Percentiles rank a stretch among this genome's conserved stretches.
phyloP scores from a whole-genome alignment of 2,329 filamentous ascomycete species.

The Penicillium sp. region DNA sequence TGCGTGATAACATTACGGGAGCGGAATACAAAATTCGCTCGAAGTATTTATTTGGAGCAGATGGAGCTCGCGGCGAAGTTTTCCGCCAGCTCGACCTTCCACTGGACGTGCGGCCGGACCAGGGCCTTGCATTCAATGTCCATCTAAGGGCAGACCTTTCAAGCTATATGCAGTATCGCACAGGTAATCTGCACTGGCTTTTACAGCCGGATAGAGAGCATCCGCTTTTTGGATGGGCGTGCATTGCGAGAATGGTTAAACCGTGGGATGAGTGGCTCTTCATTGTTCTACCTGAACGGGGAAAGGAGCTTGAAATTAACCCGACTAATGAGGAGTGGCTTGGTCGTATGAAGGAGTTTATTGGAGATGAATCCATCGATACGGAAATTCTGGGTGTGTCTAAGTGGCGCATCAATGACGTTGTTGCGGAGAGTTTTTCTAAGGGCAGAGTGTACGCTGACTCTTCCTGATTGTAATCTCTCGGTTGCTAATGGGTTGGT shows the following conservation, averaged over 20 bases:
- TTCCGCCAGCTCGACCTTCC: constrained; percentile 49
- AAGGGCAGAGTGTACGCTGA: constrained; percentile 46
- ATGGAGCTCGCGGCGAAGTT: constrained; percentile 52
- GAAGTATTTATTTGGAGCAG: constrained; percentile 60
- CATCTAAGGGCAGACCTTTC: constrained; percentile 51
- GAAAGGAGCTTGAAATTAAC: constrained; percentile 33
- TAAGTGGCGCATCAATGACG: constrained; percentile 63
- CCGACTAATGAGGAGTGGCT: constrained; percentile 50
- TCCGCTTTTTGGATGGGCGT: constrained; percentile 52
- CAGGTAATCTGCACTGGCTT: constrained; percentile 62
- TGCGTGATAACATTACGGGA: constrained; percentile 40
- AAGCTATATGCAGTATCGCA: constrained; percentile 38
- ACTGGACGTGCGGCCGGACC: constrained; percentile 45
- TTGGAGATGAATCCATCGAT: constrained; percentile 55
- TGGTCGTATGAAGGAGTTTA: constrained; percentile 48
- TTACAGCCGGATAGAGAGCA: constrained; percentile 55
- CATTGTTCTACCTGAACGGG: constrained; percentile 49
- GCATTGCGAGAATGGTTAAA: constrained; percentile 59
- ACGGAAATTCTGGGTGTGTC: constrained; percentile 55
- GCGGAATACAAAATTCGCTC: constrained; percentile 48
- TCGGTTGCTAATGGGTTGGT: constrained; percentile 8
- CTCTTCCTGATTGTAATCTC: not conserved
- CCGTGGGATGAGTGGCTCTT: constrained; percentile 64
- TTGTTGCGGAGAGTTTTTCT: constrained; percentile 57
- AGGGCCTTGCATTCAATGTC: constrained; percentile 52